Conservation (phyloP, 116 monocot species). For the Zostera marina region DNA sequence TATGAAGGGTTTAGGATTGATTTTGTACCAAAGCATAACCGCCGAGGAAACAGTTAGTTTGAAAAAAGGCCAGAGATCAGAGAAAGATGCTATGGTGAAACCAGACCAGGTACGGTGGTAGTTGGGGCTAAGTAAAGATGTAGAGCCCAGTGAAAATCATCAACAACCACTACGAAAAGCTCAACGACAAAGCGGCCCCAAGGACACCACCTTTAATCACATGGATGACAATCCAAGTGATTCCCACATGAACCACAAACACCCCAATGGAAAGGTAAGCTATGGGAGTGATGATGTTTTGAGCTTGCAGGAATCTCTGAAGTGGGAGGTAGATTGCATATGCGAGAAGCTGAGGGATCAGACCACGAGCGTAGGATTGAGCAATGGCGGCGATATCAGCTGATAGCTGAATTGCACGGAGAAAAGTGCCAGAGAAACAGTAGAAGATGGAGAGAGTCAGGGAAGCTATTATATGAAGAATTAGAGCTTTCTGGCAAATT, state of each 20-base stretch:
- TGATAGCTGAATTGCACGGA: slow-evolving; percentile 23
- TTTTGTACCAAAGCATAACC: slow-evolving; percentile 37
- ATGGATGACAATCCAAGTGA: slow-evolving; percentile 34
- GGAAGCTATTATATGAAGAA: slow-evolving; percentile 30
- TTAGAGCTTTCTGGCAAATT: slow-evolving; percentile 29
- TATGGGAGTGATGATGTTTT: slow-evolving; percentile 62
- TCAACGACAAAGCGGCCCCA: slow-evolving; percentile 37
- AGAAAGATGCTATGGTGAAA: slow-evolving; percentile 38
- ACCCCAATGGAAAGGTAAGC: slow-evolving; percentile 28
- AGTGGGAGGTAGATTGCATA: slow-evolving; percentile 55
- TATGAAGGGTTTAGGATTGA: too few relatives aligned
- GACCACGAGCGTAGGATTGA: slow-evolving; percentile 28
- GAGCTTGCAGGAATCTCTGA: slow-evolving; percentile 69
- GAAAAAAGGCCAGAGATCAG: slow-evolving; percentile 38
- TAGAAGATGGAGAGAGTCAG: slow-evolving; percentile 26
- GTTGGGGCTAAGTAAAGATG: slow-evolving; percentile 23
- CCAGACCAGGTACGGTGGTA: slow-evolving; percentile 55
- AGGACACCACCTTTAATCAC: slow-evolving; percentile 29
- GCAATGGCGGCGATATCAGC: slow-evolving; percentile 24
- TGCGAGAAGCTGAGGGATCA: slow-evolving; percentile 51
- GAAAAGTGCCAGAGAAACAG: slow-evolving; percentile 39
- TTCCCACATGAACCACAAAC: slow-evolving; percentile 28
- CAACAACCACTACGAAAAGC: slow-evolving; percentile 67
- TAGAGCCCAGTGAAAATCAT: slow-evolving; percentile 23
- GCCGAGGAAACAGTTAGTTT: slow-evolving; percentile 58